A percentile compares a stretch with the other conserved stretches of the same genome.
Conservation (phyloP, 306 rosid genomes). For the Sphenostylis stenocarpa region DNA sequence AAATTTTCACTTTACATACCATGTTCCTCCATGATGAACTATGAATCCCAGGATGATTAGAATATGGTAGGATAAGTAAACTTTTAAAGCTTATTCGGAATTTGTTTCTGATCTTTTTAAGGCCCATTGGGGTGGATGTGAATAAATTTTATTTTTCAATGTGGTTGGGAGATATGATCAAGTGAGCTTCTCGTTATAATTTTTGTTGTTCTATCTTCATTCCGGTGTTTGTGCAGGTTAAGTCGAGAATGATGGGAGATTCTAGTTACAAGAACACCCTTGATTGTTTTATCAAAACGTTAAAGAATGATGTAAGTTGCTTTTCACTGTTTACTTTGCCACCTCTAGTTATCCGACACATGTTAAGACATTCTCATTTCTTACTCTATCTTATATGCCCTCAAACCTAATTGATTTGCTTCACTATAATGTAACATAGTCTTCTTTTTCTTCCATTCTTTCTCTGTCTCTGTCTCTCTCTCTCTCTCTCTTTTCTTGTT, state of each 20-base stretch:
- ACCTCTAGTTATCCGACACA: background rate
- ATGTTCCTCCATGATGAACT: background rate
- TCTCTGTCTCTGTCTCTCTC: background rate
- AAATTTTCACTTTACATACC: background rate
- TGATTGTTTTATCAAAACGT: constrained; percentile 89
- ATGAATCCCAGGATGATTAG: constrained; percentile 2
- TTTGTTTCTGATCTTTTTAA: background rate
- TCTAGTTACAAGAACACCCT: constrained; percentile 86
- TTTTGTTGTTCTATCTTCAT: constrained; percentile 22
- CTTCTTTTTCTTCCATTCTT: too few species aligned
- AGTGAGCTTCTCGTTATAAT: constrained; percentile 14
- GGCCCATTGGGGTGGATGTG: background rate
- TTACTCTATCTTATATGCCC: background rate
- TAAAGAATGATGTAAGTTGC: constrained; percentile 81
- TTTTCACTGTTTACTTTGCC: constrained; percentile 1
- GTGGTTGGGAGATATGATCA: constrained; percentile 7
- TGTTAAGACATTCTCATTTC: background rate
- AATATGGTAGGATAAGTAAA: constrained; percentile 4
- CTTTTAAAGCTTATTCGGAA: background rate
- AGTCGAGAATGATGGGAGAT: constrained; percentile 99
- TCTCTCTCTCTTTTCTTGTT: background rate
- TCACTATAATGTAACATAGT: background rate
- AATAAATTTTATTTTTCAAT: background rate
- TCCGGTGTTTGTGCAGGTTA: constrained; percentile 64
- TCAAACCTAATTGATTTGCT: background rate